Conservation (phyloP, 257 asterid genomes). For the Dorcoceras hygrometricum region DNA sequence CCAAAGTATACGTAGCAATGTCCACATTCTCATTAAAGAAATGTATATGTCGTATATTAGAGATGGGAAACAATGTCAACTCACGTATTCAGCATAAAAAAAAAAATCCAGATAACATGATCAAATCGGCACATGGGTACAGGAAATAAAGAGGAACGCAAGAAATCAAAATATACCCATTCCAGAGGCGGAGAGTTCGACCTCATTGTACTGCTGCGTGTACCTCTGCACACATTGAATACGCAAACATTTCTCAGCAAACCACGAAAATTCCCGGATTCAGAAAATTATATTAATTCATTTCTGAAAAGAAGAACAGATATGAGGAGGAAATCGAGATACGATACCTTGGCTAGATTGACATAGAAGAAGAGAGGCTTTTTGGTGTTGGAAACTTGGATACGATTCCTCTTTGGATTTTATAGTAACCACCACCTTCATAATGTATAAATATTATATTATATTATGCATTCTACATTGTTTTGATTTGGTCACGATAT, state of each 20-base stretch:
- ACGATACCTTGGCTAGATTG: slow-evolving; percentile 64
- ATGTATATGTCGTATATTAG: no score
- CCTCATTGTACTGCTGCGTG: slow-evolving; percentile 67
- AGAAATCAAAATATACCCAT: slow-evolving; percentile 37
- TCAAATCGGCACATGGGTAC: not conserved
- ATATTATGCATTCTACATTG: no score
- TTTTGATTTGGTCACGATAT: no score
- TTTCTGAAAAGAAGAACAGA: not conserved
- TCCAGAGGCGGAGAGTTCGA: slow-evolving; percentile 71
- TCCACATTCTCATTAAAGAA: not conserved
- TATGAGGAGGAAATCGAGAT: not conserved
- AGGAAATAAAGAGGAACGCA: not conserved
- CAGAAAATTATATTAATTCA: not conserved
- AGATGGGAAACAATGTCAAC: not conserved
- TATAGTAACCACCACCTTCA: no score
- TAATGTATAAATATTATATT: no score
- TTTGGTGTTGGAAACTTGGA: slow-evolving; percentile 73
- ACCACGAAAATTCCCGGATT: not conserved
- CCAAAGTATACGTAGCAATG: not conserved
- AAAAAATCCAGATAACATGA: not conserved
- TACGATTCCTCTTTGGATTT: slow-evolving; percentile 57
- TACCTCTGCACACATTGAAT: slow-evolving; percentile 46
- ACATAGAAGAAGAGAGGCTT: slow-evolving; percentile 74
- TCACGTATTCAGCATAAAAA: not conserved
- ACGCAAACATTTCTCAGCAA: slow-evolving; percentile 19